Percentiles rank a stretch among this genome's conserved stretches.
Evolutionary conservation across 2,329 filamentous ascomycete genomes (phyloP).

Genomic region (Paecilomyces sp.): DNA sequence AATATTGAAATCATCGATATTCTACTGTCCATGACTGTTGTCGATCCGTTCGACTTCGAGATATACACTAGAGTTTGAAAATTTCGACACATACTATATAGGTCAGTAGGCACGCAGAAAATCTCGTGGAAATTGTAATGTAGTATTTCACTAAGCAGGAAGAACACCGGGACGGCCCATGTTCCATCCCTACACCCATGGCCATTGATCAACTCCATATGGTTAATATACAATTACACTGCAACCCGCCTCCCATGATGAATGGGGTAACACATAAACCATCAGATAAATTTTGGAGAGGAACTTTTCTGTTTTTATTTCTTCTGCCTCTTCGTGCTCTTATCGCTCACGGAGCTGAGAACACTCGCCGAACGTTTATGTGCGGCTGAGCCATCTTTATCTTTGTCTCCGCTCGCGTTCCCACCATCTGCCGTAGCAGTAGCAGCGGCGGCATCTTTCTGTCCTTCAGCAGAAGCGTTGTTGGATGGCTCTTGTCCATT

Average conservation of each 20-base stretch:
- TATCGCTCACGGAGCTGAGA: slow-evolving; percentile 62
- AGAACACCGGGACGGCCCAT: not conserved
- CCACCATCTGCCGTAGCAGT: not conserved
- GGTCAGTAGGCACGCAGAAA: not conserved
- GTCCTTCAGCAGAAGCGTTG: not conserved
- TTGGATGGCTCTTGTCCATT: not conserved
- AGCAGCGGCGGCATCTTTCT: not conserved
- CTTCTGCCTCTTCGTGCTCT: slow-evolving; percentile 45
- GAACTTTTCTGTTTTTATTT: slow-evolving; percentile 20
- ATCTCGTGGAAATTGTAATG: not conserved
- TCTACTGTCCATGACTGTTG: not conserved
- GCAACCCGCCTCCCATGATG: not conserved
- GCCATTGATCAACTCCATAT: not conserved
- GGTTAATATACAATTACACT: not conserved
- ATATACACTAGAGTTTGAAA: not conserved
- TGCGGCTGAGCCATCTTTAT: slow-evolving; percentile 13
- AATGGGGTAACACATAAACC: not conserved
- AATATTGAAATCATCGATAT: not conserved
- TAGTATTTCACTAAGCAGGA: not conserved
- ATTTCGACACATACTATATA: not conserved
- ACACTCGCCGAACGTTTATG: slow-evolving; percentile 82
- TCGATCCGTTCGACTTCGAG: not conserved
- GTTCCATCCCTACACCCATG: not conserved
- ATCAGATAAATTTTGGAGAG: not conserved
- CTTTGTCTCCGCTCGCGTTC: slow-evolving; percentile 5